Evolutionary conservation across 208 protist species (phyloP).

Genomic region (Entamoeba invadens): DNA sequence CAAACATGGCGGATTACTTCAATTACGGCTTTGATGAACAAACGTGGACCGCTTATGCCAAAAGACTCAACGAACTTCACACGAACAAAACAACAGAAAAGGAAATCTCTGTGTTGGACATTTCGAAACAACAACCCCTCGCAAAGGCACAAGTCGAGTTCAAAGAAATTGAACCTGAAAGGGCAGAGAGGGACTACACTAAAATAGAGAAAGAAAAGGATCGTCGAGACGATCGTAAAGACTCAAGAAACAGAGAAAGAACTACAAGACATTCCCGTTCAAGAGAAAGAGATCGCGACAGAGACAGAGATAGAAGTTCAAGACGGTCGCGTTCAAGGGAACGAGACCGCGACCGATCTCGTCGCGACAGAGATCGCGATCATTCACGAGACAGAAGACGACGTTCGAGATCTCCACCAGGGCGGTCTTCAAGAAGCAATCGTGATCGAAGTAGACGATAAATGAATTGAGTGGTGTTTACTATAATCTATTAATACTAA

Average conservation of each 20-base stretch:
- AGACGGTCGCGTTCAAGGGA: not conserved
- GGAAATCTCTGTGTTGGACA: not conserved
- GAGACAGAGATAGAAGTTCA: not conserved
- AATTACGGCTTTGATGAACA: constrained; percentile 5
- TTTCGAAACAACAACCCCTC: not conserved
- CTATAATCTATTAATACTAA: too few relatives aligned
- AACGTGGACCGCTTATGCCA: not conserved
- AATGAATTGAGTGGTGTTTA: too few relatives aligned
- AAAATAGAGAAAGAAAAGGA: not conserved
- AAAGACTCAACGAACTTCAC: not conserved
- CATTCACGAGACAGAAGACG: not conserved
- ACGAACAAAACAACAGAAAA: not conserved
- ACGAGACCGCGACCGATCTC: not conserved
- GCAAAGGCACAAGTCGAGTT: not conserved
- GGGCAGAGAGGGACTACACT: not conserved
- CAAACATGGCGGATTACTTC: not conserved
- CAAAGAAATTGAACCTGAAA: not conserved
- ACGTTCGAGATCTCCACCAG: not conserved
- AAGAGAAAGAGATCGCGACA: not conserved
- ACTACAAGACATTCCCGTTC: not conserved
- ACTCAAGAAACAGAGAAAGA: not conserved
- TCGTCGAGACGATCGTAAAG: not conserved
- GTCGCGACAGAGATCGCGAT: not conserved
- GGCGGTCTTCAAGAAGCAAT: not conserved
- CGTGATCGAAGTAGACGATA: not conserved